Base-by-base conservation (phyloP, 208 protist genomes). In the Wallacemonas collosoma region DNA sequence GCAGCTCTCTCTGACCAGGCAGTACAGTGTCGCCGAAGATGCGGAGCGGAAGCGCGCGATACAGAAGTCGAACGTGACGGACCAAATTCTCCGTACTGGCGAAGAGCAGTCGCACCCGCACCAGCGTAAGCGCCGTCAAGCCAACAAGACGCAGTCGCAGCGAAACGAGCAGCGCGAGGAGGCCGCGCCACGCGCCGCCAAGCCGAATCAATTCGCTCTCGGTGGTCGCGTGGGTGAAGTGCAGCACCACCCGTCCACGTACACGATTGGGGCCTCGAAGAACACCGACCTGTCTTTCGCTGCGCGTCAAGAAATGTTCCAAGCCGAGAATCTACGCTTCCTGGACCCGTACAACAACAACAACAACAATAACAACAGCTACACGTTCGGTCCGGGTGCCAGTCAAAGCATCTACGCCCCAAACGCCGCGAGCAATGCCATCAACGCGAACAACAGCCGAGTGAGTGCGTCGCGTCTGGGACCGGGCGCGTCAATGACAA, bases 1-100 rank as follows among this genome's bases (percentile, higher is more conserved):
- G 48, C 91, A 96, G 53, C 86, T 96, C 45, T 90, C 91, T 12
- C 84, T 96, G 38, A 94, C 91, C 0, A 87, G 91, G 1, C 89
- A 96, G 71, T 79, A 82, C 61, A 72, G 85, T 61, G 73, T 94
- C 72, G 83, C 87, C 3, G 87, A 88, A 61, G 71, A 83, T n/a
- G 78, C 80, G 11, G 85, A 93, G 70, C 84, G 83, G n/a, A 87
- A 83, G 75, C 79, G 85, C 50, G 64, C 40, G 54, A 62, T 66
- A 48, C 69, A 82, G 60, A 60, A 75, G n/a, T 39, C 66, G 11
- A 61, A 72, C 40, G 53, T 80, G 38, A 68, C 76, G n/a, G 78
- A 82, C 44, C 47, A 77, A 41, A 80, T 73, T 26, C 72, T 78
- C 15, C 55, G 50, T 9, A 14, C 65, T 26, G 65, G 38, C 11